Conservation (phyloP, 495 filamentous ascomycete genomes). For the Rhypophila decipiens region DNA sequence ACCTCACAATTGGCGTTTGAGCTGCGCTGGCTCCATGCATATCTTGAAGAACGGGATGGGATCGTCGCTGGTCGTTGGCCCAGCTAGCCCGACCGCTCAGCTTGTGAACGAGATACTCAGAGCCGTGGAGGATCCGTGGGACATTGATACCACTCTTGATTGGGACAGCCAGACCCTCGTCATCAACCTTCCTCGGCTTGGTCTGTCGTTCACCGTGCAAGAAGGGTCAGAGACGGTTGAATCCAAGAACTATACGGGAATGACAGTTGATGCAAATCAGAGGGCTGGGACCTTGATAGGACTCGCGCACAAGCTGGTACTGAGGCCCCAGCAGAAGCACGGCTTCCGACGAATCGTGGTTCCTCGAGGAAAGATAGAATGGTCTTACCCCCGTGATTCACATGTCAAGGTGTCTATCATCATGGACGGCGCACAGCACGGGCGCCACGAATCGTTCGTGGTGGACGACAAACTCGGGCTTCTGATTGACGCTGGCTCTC, state of each 20-base stretch:
- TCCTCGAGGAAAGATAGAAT: conserved; percentile 37
- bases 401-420: conserved; percentile 42
- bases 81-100: conserved; percentile 5
- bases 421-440: conserved; percentile 5
- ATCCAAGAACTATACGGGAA: conserved; percentile 29
- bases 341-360: conserved; percentile 42
- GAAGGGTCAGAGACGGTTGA: conserved; percentile 5
- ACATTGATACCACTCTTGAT: conserved; percentile 10
- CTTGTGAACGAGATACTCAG: neutral
- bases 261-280: conserved; percentile 48
- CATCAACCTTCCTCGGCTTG: conserved; percentile 7
- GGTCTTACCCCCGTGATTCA: neutral
- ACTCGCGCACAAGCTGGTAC: conserved; percentile 47
- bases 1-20: conserved; percentile 8
- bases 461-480: conserved; percentile 45
- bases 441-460: conserved; percentile 30
- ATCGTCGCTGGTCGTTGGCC: conserved; percentile 4
- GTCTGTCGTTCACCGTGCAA: conserved; percentile 7
- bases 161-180: neutral
- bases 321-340: conserved; percentile 20
- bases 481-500: conserved; percentile 43
- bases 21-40: neutral
- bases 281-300: conserved; percentile 46
- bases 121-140: conserved; percentile 2
- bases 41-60: conserved; percentile 1